Evolutionary conservation across 1,139 yeast genomes (phyloP), one percentile per base, ranked within the genome.

Genomic region (Kazachstania sp.): DNA sequence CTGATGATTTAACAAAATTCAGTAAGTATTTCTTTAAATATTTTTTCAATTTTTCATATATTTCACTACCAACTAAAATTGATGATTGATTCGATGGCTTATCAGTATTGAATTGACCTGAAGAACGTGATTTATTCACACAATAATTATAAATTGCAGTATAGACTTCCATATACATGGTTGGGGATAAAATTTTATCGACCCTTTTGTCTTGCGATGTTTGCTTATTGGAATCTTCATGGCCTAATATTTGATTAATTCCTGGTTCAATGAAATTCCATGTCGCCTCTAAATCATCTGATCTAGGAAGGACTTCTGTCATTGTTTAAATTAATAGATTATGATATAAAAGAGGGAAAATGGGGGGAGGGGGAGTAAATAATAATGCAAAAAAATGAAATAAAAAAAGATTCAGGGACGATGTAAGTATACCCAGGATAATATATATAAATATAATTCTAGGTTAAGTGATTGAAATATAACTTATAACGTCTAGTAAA

Each of bases 131-230:
- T 56, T 84, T 84, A 56, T 86, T 83, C 45, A 86, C 92, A 71
- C 98, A 92, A 65, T 86, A 92, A 69, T 90, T 90, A 71, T 90
- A 94, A 54, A 92, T 85, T 3, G 95, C 95, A 1, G 95, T 86
- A 64, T 83, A 83, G 13, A 70, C 70, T 41, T 70, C 71, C 82
- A 84, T 83, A 62, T 83, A 84, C 82, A 83, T 83, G 52, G 75
- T 73, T 19, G 88, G 78, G 16, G 83, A 80, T 40, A 83, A 76
- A 4, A 85, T 83, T 51, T 80, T 79, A 46, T 78, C 77, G 45
- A 78, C 75, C 20, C 64, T 52, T 36, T 55, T 61, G 15, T 51
- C 43, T n/a, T 39, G 42, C 4, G 26, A n/a, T 3, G 52, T 41
- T 23, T 51, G 44, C 3, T 50, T 35, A 15, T 52, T 45, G 4